These are phyloP conservation scores for Mycosphaerella sp. DNA, from an alignment of 2,329 filamentous ascomycete species.

Conservation along the genomic window DNA sequence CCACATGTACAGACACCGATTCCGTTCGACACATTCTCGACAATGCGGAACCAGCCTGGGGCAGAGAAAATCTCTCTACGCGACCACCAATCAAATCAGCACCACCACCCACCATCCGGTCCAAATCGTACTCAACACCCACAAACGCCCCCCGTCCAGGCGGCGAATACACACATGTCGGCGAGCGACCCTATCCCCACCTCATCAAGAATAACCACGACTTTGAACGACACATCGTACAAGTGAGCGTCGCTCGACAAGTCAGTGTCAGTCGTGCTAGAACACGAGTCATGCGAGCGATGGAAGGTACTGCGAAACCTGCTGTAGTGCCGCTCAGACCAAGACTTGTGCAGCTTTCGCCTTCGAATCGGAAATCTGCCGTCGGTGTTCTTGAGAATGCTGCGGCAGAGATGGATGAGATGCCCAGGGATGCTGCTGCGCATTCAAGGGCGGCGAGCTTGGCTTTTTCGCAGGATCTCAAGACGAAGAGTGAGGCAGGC, in stretches of 20 bases:
- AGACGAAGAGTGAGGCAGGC: not conserved
- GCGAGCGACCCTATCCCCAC: not conserved
- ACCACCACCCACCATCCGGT: not conserved
- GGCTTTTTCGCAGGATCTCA: conserved; percentile 1
- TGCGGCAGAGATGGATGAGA: conserved; percentile 4
- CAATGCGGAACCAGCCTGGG: conserved; percentile 16
- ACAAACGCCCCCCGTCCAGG: not conserved
- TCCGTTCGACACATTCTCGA: conserved; percentile 15
- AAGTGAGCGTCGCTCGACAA: conserved; percentile 28
- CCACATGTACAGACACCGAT: conserved; percentile 22
- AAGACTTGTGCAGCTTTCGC: conserved; percentile 28
- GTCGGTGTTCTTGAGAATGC: conserved; percentile 27
- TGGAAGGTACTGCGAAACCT: conserved; percentile 14
- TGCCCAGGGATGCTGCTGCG: conserved; percentile 9
- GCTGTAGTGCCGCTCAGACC: conserved; percentile 29
- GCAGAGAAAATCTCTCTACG: conserved; percentile 5
- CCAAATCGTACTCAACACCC: not conserved
- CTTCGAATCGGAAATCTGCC: conserved; percentile 30
- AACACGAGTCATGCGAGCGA: conserved; percentile 21
- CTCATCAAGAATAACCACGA: conserved; percentile 9
- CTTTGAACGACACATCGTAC: conserved; percentile 27
- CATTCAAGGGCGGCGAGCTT: conserved; percentile 11
- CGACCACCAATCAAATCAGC: not conserved
- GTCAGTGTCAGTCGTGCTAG: conserved; percentile 27
- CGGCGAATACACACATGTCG: not conserved